These are phyloP conservation scores for Teratosphaeria pseudoeucalypti DNA, from an alignment of 2,329 filamentous ascomycete species.

Conservation along the genomic window DNA sequence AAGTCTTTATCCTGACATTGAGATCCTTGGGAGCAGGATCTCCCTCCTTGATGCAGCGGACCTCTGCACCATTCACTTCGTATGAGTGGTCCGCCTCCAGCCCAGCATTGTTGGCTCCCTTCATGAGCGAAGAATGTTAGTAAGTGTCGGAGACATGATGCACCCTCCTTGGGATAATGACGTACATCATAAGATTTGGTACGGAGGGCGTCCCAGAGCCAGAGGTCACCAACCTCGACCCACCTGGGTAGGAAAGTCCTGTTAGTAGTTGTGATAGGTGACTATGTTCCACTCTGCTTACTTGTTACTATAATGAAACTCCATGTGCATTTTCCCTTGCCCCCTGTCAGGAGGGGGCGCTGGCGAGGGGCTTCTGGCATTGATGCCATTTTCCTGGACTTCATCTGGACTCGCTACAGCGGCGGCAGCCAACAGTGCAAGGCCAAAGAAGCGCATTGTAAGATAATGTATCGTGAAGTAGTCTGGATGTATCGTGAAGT, in stretches of 20 bases:
- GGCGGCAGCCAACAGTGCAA: background rate
- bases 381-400: background rate
- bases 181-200: background rate
- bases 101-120: background rate
- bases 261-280: background rate
- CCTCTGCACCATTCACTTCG: background rate
- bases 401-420: background rate
- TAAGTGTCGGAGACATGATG: background rate
- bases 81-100: background rate
- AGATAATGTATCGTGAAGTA: too few species aligned
- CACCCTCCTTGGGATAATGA: background rate
- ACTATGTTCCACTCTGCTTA: background rate
- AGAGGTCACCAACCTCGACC: background rate
- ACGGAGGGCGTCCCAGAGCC: background rate
- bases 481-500: too few species aligned
- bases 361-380: background rate
- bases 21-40: background rate
- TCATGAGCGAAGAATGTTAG: background rate
- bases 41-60: background rate
- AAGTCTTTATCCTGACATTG: background rate
- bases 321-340: background rate
- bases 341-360: background rate
- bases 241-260: background rate
- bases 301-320: background rate
- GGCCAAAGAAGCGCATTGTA: background rate